These are phyloP conservation scores for Camellia sinensis DNA, from an alignment of 148 eudicot species.

Conservation along the genomic window DNA sequence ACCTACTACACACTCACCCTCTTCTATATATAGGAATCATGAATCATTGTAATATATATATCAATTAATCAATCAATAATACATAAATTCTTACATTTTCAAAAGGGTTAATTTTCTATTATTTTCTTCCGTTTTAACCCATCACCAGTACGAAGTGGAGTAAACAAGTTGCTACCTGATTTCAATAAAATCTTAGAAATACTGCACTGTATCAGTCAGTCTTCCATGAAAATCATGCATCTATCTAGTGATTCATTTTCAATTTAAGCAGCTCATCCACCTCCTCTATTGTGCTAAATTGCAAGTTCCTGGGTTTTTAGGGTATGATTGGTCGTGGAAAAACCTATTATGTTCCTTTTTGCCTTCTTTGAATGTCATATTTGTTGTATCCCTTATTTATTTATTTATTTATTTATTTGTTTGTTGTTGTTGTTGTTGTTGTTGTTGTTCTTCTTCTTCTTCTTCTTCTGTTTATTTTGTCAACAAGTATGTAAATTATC, in stretches of 20 bases:
- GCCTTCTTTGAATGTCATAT: not conserved
- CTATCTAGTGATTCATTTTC: not conserved
- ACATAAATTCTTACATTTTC: too few relatives aligned
- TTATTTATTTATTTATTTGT: too few relatives aligned
- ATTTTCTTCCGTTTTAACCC: too few relatives aligned
- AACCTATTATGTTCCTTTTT: not conserved
- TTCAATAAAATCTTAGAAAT: not conserved
- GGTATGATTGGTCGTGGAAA: not conserved
- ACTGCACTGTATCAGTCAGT: not conserved
- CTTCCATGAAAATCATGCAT: constrained; percentile 4
- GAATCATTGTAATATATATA: too few relatives aligned
- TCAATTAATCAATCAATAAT: too few relatives aligned
- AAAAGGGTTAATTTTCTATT: not conserved
- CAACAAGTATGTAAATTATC: not conserved
- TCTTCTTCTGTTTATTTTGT: not conserved
- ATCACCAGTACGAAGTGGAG: too few relatives aligned
- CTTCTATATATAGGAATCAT: too few relatives aligned
- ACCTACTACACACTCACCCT: too few relatives aligned
- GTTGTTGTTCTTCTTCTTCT: too few relatives aligned
- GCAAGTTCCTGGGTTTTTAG: not conserved
- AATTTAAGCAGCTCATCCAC: not conserved
- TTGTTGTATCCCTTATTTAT: not conserved
- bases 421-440: too few relatives aligned
- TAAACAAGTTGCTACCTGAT: not conserved
- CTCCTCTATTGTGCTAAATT: not conserved